Evolutionary conservation across 371 early-diverging fungal species (phyloP), one percentile per base, ranked within the genome.

Genomic region (Mucor piriformis): DNA sequence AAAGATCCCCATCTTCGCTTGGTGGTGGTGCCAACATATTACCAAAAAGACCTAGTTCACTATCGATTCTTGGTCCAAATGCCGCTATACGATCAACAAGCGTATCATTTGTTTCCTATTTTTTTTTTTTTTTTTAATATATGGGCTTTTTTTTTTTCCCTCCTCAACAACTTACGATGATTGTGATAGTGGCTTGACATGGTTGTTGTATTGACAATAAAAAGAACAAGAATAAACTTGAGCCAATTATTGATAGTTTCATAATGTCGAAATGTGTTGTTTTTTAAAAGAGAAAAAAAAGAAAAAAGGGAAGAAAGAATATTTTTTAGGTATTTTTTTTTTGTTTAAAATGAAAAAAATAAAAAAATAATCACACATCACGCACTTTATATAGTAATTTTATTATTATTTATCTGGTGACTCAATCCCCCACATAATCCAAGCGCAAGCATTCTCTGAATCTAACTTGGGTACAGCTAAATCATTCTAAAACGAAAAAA

Each of bases 41-140:
- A 6, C 85, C 82, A 15, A 64, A 38, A 13, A 85, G 57, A 10
- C 82, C 83, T 21, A 73, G 55, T 11, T 70, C 69, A 21, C 64
- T 67, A 24, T 66, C 68, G 24, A 87, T 71, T 56, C 88, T 76
- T 48, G 87, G 85, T 0, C 89, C 89, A 73, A 89, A 89, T 2
- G 87, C 85, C 13, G 89, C 89, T 40, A 84, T 83, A 52, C 87
- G 83, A 65, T 87, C 87, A 43, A 81, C 69, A 43, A 83, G 81
- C 7, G 79, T 78, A 59, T 83, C 83, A 57, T 86, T 86, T 20
- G 86, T 77, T 37, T 76, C 76, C 86, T 85, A 43, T 27, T 8
- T 18, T 23, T 32, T 3, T 50, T 23, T 42, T 18, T 21, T 13
- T 34, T 50, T 40, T 25, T 32, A 35, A 20, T 21, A 33, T 38